Conservation (phyloP, 1,284 basidiomycete species). For the Somion occarium region DNA sequence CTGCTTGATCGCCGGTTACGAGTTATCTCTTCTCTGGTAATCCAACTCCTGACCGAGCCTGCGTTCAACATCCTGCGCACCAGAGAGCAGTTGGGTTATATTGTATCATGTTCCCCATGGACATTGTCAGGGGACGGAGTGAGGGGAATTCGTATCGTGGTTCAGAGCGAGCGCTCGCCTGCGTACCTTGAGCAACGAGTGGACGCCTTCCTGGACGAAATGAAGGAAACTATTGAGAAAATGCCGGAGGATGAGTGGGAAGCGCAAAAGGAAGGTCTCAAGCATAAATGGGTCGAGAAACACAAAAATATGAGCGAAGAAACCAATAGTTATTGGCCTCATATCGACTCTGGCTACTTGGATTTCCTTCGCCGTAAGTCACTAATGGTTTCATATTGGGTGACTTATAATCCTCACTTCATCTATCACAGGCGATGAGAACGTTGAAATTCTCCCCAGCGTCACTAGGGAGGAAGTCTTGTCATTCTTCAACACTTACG, state of each 20-base stretch:
- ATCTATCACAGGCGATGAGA: slow-evolving; percentile 48
- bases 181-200: slow-evolving; percentile 87
- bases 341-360: slow-evolving; percentile 73
- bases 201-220: slow-evolving; percentile 78
- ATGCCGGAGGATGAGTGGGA: slow-evolving; percentile 54
- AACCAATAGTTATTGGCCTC: slow-evolving; percentile 57
- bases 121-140: slow-evolving; percentile 57
- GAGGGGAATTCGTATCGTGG: slow-evolving; percentile 80
- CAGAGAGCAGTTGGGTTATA: slow-evolving; percentile 94
- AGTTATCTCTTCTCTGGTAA: slow-evolving; percentile 56
- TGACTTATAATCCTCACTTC: slow-evolving; percentile 13
- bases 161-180: slow-evolving; percentile 88
- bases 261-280: slow-evolving; percentile 49
- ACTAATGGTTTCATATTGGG: slow-evolving; percentile 1
- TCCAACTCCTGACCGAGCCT: slow-evolving; percentile 84
- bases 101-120: slow-evolving; percentile 64
- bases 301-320: slow-evolving; percentile 72
- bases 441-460: slow-evolving; percentile 58
- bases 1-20: slow-evolving; percentile 51
- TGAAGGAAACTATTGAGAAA: slow-evolving; percentile 41
- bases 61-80: slow-evolving; percentile 95
- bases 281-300: slow-evolving; percentile 68
- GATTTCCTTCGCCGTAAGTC: slow-evolving; percentile 72
- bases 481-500: slow-evolving; percentile 64
- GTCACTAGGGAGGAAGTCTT: slow-evolving; percentile 79